These are phyloP conservation scores for Lactarius quietus DNA, from an alignment of 768 basidiomycete genomes.

Conservation along the genomic window DNA sequence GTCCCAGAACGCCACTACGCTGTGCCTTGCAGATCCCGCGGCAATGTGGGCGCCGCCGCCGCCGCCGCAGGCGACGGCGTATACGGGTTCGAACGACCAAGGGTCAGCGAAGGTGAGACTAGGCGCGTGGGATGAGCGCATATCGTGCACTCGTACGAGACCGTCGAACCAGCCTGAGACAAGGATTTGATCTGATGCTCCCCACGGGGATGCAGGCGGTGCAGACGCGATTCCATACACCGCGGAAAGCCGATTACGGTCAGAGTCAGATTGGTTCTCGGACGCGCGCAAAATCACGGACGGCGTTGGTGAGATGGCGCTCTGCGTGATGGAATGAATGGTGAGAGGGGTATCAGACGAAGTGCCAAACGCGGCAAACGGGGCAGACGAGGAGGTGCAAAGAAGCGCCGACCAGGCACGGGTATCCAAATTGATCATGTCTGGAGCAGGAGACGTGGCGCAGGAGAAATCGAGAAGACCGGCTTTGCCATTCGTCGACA, in stretches of 20 bases:
- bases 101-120: constrained; percentile 62
- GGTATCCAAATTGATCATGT: constrained; percentile 42
- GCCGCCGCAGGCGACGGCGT: constrained; percentile 71
- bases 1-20: constrained; percentile 81
- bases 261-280: constrained; percentile 27
- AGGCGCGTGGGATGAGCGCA: constrained; percentile 56
- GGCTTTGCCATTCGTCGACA: constrained; percentile 55
- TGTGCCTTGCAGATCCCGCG: constrained; percentile 73
- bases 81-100: constrained; percentile 69
- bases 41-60: constrained; percentile 63
- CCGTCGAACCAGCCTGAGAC: constrained; percentile 86
- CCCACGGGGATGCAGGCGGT: constrained; percentile 62
- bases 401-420: constrained; percentile 67
- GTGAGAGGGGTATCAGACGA: constrained; percentile 56
- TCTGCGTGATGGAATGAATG: constrained; percentile 50
- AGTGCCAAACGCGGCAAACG: constrained; percentile 68
- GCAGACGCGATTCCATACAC: constrained; percentile 69
- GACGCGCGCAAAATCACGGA: constrained; percentile 45
- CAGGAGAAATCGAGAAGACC: constrained; percentile 34
- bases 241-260: constrained; percentile 40
- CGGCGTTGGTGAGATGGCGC: constrained; percentile 46
- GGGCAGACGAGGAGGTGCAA: constrained; percentile 45
- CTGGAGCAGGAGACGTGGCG: constrained; percentile 22
- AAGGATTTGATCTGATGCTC: constrained; percentile 64
- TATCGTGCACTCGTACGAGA: constrained; percentile 66